phyloP scores from a whole-genome alignment of 805 yeast genomes.

The Saccharomyces paradoxus region DNA sequence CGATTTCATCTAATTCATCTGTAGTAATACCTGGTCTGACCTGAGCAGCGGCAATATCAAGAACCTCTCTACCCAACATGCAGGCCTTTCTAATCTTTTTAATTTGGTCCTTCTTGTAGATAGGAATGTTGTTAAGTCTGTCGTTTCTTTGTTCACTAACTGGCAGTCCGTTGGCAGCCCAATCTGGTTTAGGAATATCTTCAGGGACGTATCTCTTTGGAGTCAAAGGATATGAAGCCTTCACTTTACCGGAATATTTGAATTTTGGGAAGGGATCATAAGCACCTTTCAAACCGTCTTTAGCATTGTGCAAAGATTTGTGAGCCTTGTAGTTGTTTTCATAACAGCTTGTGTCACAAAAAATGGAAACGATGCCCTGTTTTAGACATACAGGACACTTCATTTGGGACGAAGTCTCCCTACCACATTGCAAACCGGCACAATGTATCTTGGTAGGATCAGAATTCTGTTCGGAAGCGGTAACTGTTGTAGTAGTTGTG shows the following conservation, averaged over 20 bases:
- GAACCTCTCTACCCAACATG: conserved; percentile 72
- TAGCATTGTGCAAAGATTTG: conserved; percentile 63
- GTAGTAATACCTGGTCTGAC: conserved; percentile 86
- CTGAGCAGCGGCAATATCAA: conserved; percentile 80
- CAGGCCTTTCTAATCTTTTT: conserved; percentile 70
- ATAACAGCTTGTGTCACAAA: conserved; percentile 82
- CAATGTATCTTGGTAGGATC: conserved; percentile 34
- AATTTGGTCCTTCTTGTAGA: conserved; percentile 59
- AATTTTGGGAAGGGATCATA: conserved; percentile 85
- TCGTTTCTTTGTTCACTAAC: conserved; percentile 66
- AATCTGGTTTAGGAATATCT: conserved; percentile 69
- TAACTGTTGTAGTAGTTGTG: neutral
- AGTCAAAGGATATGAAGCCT: conserved; percentile 75
- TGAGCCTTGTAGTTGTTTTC: conserved; percentile 63
- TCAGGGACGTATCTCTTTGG: conserved; percentile 67
- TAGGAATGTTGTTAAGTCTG: conserved; percentile 55
- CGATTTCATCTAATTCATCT: conserved; percentile 79
- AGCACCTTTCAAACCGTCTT: conserved; percentile 38
- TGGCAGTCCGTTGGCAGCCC: conserved; percentile 76
- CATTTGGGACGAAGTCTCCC: conserved; percentile 60
- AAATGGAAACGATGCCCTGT: conserved; percentile 49
- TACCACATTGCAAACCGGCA: conserved; percentile 79
- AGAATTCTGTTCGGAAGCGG: neutral
- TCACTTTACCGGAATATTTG: conserved; percentile 62
- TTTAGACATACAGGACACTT: conserved; percentile 92